phyloP scores from a whole-genome alignment of 257 asterid genomes.

The Petunia secreta region DNA sequence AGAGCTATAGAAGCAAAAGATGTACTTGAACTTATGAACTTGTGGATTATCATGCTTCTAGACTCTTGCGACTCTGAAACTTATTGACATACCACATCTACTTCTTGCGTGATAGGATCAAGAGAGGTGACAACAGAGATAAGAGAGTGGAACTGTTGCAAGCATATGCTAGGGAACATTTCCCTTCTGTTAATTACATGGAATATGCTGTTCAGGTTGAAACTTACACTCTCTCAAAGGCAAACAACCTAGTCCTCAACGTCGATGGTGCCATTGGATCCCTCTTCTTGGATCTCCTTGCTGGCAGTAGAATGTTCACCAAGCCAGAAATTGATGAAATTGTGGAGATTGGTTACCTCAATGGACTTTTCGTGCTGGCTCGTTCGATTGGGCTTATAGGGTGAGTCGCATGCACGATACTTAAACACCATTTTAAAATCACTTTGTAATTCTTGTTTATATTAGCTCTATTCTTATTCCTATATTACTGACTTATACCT shows the following conservation, averaged over 20 bases:
- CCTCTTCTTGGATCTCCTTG: constrained; percentile 94
- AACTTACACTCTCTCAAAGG: constrained; percentile 87
- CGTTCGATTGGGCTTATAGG: constrained; percentile 99
- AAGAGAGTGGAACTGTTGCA: constrained; percentile 95
- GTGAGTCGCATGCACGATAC: constrained; percentile 47
- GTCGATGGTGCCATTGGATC: constrained; percentile 99
- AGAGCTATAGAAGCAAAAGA: neutral
- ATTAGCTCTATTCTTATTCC: neutral
- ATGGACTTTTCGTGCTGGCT: constrained; percentile 96
- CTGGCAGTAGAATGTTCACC: constrained; percentile 98
- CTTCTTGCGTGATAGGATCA: constrained; percentile 60
- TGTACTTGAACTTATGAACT: constrained; percentile 24
- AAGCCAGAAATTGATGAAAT: constrained; percentile 94
- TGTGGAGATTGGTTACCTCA: constrained; percentile 89
- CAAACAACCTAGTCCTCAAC: constrained; percentile 90
- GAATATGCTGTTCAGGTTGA: constrained; percentile 95
- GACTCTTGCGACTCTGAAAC: no score
- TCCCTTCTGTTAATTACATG: constrained; percentile 96
- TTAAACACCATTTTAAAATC: neutral
- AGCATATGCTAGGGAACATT: constrained; percentile 74
- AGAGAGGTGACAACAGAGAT: constrained; percentile 99
- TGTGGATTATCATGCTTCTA: constrained; percentile 6
- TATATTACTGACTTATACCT: constrained; percentile 7
- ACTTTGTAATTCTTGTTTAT: neutral
- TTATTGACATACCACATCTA: neutral